phyloP scores from a whole-genome alignment of 2,329 filamentous ascomycete genomes.

The Didymella lethalis region DNA sequence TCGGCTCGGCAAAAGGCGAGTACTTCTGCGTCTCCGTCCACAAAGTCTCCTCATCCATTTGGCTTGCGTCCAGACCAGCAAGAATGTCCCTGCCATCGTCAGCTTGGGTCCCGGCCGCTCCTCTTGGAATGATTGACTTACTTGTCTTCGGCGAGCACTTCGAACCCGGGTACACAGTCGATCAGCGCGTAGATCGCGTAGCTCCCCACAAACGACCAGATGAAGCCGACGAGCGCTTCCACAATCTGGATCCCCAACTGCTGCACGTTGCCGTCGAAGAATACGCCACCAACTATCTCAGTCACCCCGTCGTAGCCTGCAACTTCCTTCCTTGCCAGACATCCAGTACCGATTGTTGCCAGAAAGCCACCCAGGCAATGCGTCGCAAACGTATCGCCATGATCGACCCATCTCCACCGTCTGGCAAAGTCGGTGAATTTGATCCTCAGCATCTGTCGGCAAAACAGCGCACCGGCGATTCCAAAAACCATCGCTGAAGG shows the following conservation, averaged over 20 bases:
- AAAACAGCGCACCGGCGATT: constrained; percentile 56
- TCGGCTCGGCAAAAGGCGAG: constrained; percentile 44
- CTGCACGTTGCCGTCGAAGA: constrained; percentile 62
- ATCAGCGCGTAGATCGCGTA: constrained; percentile 61
- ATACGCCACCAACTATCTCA: constrained; percentile 59
- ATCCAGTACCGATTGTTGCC: constrained; percentile 60
- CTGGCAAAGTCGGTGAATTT: constrained; percentile 61
- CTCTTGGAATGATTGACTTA: constrained; percentile 45
- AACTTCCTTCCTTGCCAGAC: constrained; percentile 61
- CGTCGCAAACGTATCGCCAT: constrained; percentile 64
- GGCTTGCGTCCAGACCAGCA: constrained; percentile 59
- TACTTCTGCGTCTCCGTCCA: constrained; percentile 50
- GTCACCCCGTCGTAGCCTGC: constrained; percentile 62
- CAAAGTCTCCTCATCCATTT: constrained; percentile 59
- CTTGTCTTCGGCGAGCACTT: constrained; percentile 62
- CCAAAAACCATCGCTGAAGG: constrained; percentile 60
- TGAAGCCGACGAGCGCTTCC: constrained; percentile 61
- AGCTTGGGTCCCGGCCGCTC: not conserved
- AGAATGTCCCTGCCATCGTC: constrained; percentile 54
- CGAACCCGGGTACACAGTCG: constrained; percentile 62
- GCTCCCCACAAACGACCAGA: constrained; percentile 60
- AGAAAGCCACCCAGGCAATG: constrained; percentile 62
- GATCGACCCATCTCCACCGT: constrained; percentile 62
- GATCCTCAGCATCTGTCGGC: constrained; percentile 61
- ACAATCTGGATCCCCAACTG: constrained; percentile 61